Evolutionary conservation across 805 yeast species (phyloP), one percentile per base, ranked within the genome.

Genomic region (Starmerella tilneyi): DNA sequence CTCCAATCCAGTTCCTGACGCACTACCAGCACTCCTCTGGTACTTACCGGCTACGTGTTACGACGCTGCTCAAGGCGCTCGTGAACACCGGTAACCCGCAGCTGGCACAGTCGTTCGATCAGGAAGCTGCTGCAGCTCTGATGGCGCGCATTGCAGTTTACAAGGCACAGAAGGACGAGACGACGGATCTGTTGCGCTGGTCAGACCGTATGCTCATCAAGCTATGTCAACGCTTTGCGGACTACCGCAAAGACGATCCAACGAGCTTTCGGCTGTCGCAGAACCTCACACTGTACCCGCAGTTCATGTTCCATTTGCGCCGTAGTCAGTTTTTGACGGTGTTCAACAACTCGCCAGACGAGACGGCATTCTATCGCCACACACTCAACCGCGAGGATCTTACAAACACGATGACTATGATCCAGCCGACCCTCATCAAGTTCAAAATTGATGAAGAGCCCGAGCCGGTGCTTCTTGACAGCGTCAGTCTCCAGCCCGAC

Each of bases 271-370:
- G 92, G 58, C 71, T 92, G 53, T 76, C 88, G 2, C 86, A 81
- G 48, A 81, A 81, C 60, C 88, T 85, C 64, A 76, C 85, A 35
- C 70, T 89, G 61, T 82, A 84, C 60, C 99, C 99, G 22, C 98
- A 92, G 65, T 94, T 92, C 60, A 81, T 92, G 66, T 92, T 82
- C 68, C 94, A 92, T 63, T 72, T 92, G 66, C 82, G 98, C 68
- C 80, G 98, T 63, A 85, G 96, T 1, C 97, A 89, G 66, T 88
- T 92, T 64, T 70, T 92, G 63, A 94, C 85, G 63, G 94, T 89
- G 36, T 92, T 92, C 73, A 92, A 92, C 67, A 88, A 88, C 66
- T 92, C 98, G 5, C 98, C 98, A 2, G 99, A 92, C 69, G 99
- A 92, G 69, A 86, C 97, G 35, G 95, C 96, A 30, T 92, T 88